Conservation (phyloP, 176 grass and related monocot genomes). For the Oryza glaberrima region DNA sequence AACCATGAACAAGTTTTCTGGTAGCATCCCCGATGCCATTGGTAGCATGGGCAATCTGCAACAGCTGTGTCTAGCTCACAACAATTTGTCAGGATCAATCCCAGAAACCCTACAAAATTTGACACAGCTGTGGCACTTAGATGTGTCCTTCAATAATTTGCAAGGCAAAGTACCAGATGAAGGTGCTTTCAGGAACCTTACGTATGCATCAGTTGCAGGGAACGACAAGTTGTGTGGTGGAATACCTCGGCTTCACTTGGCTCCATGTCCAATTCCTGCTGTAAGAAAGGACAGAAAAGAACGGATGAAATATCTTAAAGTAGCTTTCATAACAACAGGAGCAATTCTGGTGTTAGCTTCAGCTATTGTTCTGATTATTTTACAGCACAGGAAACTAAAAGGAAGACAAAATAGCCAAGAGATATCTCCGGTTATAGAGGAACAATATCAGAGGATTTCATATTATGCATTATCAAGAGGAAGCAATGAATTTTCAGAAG, state of each 20-base stretch:
- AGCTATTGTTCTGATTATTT: background rate
- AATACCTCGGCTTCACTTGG: slow-evolving; percentile 14
- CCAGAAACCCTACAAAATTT: slow-evolving; percentile 20
- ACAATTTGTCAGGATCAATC: slow-evolving; percentile 41
- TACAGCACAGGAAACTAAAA: background rate
- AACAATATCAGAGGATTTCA: slow-evolving; percentile 10
- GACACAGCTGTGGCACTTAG: background rate
- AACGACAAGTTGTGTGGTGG: slow-evolving; percentile 31
- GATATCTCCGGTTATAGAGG: background rate
- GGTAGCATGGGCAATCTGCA: background rate
- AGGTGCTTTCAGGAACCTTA: slow-evolving; percentile 37
- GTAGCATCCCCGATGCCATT: slow-evolving; percentile 4
- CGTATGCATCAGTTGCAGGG: slow-evolving; percentile 18
- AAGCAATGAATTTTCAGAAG: slow-evolving; percentile 34
- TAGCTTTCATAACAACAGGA: background rate
- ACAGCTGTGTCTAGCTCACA: slow-evolving; percentile 26
- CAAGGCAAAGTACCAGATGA: slow-evolving; percentile 31
- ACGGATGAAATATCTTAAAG: background rate
- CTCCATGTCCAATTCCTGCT: background rate
- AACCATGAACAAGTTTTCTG: slow-evolving; percentile 28
- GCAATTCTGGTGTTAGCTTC: background rate
- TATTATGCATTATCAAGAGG: slow-evolving; percentile 20
- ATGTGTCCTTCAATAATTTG: slow-evolving; percentile 46
- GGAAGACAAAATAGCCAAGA: background rate
- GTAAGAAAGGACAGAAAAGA: background rate